Evolutionary conservation across 371 early-diverging fungal genomes (phyloP).

Genomic region (Mortierella sp.): DNA sequence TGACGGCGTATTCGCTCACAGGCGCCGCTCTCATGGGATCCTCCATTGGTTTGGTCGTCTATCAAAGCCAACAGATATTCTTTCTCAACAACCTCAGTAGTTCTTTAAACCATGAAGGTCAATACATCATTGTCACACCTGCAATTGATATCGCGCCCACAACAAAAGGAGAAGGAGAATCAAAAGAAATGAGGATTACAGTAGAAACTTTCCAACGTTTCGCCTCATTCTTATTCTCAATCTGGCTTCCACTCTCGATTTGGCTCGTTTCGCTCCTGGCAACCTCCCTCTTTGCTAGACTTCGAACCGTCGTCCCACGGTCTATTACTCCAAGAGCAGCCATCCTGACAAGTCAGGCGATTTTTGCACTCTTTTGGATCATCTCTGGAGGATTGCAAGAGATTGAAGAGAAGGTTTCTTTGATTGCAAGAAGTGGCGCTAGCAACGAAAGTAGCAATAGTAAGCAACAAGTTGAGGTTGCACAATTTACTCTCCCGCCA

Average conservation of each 20-base stretch:
- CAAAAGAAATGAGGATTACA: not conserved
- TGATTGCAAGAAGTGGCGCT: not conserved
- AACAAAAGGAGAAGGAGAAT: not conserved
- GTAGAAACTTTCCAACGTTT: not conserved
- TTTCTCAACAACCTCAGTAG: constrained; percentile 6
- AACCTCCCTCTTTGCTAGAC: constrained; percentile 4
- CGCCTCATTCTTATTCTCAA: not conserved
- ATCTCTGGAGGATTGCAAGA: constrained; percentile 30
- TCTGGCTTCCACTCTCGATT: constrained; percentile 27
- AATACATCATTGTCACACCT: not conserved
- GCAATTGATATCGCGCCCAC: not conserved
- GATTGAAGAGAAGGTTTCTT: constrained; percentile 12
- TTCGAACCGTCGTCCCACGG: not conserved
- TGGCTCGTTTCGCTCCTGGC: constrained; percentile 24
- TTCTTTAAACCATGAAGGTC: not conserved
- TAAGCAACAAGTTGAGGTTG: not conserved
- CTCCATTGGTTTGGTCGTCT: constrained; percentile 31
- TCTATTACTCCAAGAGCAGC: constrained; percentile 10
- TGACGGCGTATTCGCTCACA: constrained; percentile 27
- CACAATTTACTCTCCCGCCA: not conserved
- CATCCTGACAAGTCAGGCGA: constrained; percentile 27
- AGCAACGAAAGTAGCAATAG: not conserved
- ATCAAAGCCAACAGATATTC: constrained; percentile 21
- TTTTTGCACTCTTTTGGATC: constrained; percentile 38
- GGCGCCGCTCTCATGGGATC: constrained; percentile 41